Conservation (phyloP, 2,329 filamentous ascomycete genomes). For the Bipolaris victoriae region DNA sequence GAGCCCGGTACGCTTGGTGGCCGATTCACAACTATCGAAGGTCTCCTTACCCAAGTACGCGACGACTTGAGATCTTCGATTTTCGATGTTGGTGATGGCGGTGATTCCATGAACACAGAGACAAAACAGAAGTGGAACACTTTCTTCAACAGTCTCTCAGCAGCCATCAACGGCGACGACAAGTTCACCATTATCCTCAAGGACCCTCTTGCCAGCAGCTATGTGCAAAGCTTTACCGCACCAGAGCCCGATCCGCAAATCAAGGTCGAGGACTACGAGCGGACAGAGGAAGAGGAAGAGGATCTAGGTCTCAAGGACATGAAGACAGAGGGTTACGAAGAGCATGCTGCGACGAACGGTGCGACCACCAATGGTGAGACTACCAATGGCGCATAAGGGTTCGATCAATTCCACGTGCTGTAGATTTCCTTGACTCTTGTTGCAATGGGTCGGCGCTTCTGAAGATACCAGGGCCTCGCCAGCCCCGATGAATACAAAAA, state of each 20-base stretch:
- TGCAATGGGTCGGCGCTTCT: constrained; percentile 36
- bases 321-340: constrained; percentile 84
- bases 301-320: constrained; percentile 90
- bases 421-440: constrained; percentile 28
- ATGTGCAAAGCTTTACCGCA: constrained; percentile 83
- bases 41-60: constrained; percentile 88
- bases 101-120: constrained; percentile 74
- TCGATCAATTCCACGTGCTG: constrained; percentile 6
- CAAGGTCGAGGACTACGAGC: constrained; percentile 78
- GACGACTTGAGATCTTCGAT: constrained; percentile 88
- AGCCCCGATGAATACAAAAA: constrained; percentile 33
- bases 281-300: constrained; percentile 92
- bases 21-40: constrained; percentile 95
- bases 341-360: constrained; percentile 36
- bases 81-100: constrained; percentile 77
- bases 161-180: constrained; percentile 78
- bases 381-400: constrained; percentile 23
- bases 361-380: constrained; percentile 26
- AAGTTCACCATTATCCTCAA: constrained; percentile 83
- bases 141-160: constrained; percentile 80
- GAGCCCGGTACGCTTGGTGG: constrained; percentile 94
- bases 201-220: constrained; percentile 90
- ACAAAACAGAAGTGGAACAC: constrained; percentile 75
- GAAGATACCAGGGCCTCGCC: constrained; percentile 47
- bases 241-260: constrained; percentile 86